These are phyloP conservation scores for Zygnema cylindricum DNA, from an alignment of 139 green algal genomes.

Conservation along the genomic window DNA sequence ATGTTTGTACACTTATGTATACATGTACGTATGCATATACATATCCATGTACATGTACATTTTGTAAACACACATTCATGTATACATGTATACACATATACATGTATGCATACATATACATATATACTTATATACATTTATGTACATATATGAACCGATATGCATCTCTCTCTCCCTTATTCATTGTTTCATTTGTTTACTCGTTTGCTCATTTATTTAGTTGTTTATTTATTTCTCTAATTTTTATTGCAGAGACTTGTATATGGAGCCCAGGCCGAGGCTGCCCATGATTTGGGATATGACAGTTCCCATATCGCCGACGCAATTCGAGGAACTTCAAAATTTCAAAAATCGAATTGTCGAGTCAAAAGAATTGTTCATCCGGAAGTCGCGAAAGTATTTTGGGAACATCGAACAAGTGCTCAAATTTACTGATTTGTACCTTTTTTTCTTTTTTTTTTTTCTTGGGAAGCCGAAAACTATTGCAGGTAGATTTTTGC, in stretches of 20 bases:
- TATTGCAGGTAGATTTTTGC: no score
- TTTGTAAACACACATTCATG: no score
- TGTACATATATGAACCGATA: no score
- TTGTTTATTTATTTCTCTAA: background rate
- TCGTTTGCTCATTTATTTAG: background rate
- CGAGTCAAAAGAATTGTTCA: constrained; percentile 39
- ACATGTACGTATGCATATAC: no score
- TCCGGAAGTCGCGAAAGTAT: constrained; percentile 38
- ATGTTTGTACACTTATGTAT: no score
- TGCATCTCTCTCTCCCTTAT: background rate
- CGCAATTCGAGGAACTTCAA: constrained; percentile 56
- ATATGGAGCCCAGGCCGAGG: constrained; percentile 62
- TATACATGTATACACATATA: no score
- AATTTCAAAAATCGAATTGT: constrained; percentile 50
- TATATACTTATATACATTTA: no score
- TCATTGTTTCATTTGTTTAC: background rate
- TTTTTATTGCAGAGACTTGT: constrained; percentile 59
- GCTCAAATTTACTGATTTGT: constrained; percentile 29
- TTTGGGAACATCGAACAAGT: constrained; percentile 37
- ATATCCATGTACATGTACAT: no score
- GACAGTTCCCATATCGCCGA: constrained; percentile 62
- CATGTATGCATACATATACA: no score
- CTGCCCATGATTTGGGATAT: constrained; percentile 59
- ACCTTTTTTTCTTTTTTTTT: no score
- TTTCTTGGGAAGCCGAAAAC: no score